Evolutionary conservation across 176 grass and related monocot genomes (phyloP).

Genomic region (Chrysopogon serrulatus): DNA sequence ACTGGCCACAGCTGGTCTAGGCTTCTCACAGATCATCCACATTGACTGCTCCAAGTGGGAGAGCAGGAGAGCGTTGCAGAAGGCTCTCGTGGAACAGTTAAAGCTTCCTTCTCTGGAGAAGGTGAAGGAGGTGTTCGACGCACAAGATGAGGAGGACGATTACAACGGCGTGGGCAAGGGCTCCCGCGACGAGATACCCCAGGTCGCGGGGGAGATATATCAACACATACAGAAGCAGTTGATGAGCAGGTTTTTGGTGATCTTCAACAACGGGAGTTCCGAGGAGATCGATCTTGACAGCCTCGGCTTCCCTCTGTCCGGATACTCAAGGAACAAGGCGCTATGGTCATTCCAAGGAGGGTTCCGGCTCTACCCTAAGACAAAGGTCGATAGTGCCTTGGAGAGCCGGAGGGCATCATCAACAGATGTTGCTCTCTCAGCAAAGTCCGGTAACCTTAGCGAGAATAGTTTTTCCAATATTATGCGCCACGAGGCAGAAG

Average conservation of each 20-base stretch:
- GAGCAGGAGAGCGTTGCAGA: constrained; percentile 6
- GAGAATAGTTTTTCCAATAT: background rate
- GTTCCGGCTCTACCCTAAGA: background rate
- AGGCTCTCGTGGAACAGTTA: background rate
- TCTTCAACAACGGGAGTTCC: background rate
- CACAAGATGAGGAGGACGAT: background rate
- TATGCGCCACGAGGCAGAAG: background rate
- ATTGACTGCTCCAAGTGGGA: no score
- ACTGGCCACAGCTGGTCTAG: no score
- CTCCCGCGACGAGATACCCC: background rate
- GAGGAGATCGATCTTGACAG: constrained; percentile 1
- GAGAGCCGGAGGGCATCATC: background rate
- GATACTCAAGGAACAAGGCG: background rate
- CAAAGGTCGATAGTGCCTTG: no score
- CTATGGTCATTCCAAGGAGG: constrained; percentile 4
- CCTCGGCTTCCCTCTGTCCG: background rate
- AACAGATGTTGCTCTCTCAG: background rate
- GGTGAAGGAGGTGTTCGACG: background rate
- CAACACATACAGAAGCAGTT: background rate
- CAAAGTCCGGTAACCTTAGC: background rate
- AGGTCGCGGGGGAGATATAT: background rate
- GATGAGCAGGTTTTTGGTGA: background rate
- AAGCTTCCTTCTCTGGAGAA: background rate
- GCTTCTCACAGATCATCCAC: no score
- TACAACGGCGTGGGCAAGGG: background rate